A percentile compares a stretch with the other conserved stretches of the same genome.
These are phyloP conservation scores for Termitomyces sp. DNA, from an alignment of 768 basidiomycete species.

Conservation along the genomic window DNA sequence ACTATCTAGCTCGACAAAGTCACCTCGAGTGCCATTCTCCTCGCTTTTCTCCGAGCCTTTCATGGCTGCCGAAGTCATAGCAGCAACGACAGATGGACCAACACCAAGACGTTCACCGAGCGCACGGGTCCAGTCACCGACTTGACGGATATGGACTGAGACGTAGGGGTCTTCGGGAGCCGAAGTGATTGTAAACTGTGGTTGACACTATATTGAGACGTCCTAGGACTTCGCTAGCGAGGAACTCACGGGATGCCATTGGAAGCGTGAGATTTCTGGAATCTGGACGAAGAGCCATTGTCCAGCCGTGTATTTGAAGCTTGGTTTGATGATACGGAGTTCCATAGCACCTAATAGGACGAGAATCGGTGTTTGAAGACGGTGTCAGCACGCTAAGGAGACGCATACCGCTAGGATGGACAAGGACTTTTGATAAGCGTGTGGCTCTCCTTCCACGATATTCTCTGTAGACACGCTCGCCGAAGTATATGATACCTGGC, in stretches of 20 bases:
- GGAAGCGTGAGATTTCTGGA: conserved; percentile 75
- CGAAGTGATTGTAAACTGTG: conserved; percentile 89
- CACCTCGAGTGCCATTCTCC: conserved; percentile 50
- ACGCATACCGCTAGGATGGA: conserved; percentile 77
- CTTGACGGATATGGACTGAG: conserved; percentile 90
- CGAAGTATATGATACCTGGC: conserved; percentile 87
- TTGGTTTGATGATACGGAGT: conserved; percentile 85
- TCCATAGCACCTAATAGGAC: conserved; percentile 74
- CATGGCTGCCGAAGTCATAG: conserved; percentile 76
- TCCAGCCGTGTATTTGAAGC: conserved; percentile 86
- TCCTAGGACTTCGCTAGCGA: neutral
- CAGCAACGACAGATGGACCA: conserved; percentile 68
- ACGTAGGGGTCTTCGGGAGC: conserved; percentile 93
- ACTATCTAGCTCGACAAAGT: conserved; percentile 77
- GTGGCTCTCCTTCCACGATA: conserved; percentile 77
- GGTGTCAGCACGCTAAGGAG: neutral
- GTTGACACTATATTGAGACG: neutral
- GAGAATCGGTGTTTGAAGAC: conserved; percentile 1
- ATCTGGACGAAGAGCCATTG: conserved; percentile 92
- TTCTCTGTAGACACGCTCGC: conserved; percentile 81
- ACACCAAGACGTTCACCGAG: conserved; percentile 86
- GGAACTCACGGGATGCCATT: conserved; percentile 90
- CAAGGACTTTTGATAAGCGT: conserved; percentile 75
- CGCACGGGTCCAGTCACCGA: conserved; percentile 80
- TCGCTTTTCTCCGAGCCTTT: conserved; percentile 67